Evolutionary conservation across 2,329 filamentous ascomycete species (phyloP).

Genomic region (Coniochaeta sp.): DNA sequence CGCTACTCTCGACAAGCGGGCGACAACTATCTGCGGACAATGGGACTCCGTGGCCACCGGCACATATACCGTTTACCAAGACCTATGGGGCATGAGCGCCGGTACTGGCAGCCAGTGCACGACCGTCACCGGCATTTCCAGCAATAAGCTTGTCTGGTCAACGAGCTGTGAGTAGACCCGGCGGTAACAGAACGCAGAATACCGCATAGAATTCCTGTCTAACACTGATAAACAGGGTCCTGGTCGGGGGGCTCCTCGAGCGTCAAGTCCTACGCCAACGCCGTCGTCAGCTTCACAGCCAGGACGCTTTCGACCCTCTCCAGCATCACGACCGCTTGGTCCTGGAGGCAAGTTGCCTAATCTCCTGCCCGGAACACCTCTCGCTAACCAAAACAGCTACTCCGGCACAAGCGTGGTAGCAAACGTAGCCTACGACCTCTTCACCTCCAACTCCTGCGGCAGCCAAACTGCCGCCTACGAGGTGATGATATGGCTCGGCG

Average conservation of each 20-base stretch:
- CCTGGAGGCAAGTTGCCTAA: slow-evolving; percentile 26
- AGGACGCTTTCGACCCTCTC: slow-evolving; percentile 26
- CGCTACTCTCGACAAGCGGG: slow-evolving; percentile 3
- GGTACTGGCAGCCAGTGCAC: slow-evolving; percentile 36
- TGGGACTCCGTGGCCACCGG: slow-evolving; percentile 15
- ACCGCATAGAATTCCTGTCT: not conserved
- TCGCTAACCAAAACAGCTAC: slow-evolving; percentile 20
- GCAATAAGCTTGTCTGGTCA: slow-evolving; percentile 31
- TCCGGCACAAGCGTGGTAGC: slow-evolving; percentile 31
- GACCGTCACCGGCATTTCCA: slow-evolving; percentile 26
- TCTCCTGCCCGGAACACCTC: not conserved
- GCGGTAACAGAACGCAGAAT: too few species aligned
- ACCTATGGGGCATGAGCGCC: slow-evolving; percentile 38
- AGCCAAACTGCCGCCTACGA: slow-evolving; percentile 41
- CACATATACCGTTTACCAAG: slow-evolving; percentile 43
- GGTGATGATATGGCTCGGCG: slow-evolving; percentile 59
- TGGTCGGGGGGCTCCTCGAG: slow-evolving; percentile 31
- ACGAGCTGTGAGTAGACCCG: slow-evolving; percentile 20
- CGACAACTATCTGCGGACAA: slow-evolving; percentile 9
- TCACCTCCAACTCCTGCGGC: slow-evolving; percentile 41
- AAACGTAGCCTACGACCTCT: slow-evolving; percentile 56
- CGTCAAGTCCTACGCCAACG: slow-evolving; percentile 42
- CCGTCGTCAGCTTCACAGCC: slow-evolving; percentile 23
- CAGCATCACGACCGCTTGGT: slow-evolving; percentile 28
- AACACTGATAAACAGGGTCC: slow-evolving; percentile 15